Conservation (phyloP, 306 rosid genomes). For the Rosa lucieae region DNA sequence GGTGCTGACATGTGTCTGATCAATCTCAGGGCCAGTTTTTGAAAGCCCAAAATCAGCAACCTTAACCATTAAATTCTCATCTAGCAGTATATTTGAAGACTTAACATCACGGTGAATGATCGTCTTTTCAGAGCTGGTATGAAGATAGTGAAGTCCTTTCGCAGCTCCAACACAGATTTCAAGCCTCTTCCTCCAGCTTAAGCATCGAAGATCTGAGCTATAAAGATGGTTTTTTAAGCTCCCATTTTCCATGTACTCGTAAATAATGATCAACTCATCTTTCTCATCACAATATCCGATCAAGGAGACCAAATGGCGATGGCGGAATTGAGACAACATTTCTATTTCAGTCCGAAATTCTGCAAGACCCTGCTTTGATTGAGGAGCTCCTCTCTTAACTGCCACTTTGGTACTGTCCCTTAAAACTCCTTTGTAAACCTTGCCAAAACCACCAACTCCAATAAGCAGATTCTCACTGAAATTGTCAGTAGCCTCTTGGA, state of each 20-base stretch:
- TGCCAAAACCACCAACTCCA: constrained; percentile 75
- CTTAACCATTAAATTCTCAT: constrained; percentile 57
- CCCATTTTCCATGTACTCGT: constrained; percentile 68
- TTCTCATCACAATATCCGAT: constrained; percentile 68
- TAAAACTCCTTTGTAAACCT: constrained; percentile 64
- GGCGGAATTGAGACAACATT: constrained; percentile 69
- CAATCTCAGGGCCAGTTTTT: constrained; percentile 60
- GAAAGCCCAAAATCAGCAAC: constrained; percentile 80
- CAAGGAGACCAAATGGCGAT: constrained; percentile 67
- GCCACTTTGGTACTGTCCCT: constrained; percentile 61
- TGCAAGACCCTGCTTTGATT: constrained; percentile 56
- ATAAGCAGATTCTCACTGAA: constrained; percentile 57
- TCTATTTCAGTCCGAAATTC: constrained; percentile 72
- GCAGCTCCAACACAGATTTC: constrained; percentile 79
- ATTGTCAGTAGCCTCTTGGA: constrained; percentile 59
- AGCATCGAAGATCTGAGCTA: constrained; percentile 42
- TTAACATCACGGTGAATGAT: constrained; percentile 78
- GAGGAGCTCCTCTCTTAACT: constrained; percentile 53
- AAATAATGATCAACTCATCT: constrained; percentile 62
- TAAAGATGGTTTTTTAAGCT: constrained; percentile 56
- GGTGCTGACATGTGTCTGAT: constrained; percentile 63
- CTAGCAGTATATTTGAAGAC: constrained; percentile 71
- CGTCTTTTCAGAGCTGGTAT: constrained; percentile 60
- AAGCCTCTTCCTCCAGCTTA: constrained; percentile 65
- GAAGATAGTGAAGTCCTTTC: constrained; percentile 76